phyloP scores from a whole-genome alignment of 2,329 filamentous ascomycete species.

The Ascocoryne sarcoides region DNA sequence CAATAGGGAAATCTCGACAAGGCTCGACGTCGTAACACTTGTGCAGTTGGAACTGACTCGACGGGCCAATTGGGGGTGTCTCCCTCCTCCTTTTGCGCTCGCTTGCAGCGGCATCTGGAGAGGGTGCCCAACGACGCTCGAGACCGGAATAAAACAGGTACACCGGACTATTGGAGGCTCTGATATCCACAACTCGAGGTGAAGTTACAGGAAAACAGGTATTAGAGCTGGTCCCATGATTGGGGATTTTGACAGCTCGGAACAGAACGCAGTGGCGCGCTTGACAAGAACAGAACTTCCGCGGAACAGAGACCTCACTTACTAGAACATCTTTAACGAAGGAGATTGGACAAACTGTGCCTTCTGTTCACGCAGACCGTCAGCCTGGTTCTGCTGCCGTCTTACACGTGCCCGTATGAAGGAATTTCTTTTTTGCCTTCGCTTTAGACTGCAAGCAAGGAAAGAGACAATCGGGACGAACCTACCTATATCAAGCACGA shows the following conservation, averaged over 20 bases:
- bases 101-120: slow-evolving; percentile 6
- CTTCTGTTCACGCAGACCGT: slow-evolving; percentile 44
- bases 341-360: slow-evolving; percentile 73
- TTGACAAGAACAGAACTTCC: not conserved
- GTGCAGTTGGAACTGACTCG: slow-evolving; percentile 12
- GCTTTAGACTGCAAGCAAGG: not conserved
- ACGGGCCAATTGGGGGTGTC: not conserved
- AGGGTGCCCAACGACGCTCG: not conserved
- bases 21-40: slow-evolving; percentile 9
- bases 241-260: not conserved
- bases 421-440: not conserved
- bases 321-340: slow-evolving; percentile 79
- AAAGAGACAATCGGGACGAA: slow-evolving; percentile 7
- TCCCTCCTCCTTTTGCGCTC: slow-evolving; percentile 1
- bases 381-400: slow-evolving; percentile 6
- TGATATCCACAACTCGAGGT: not conserved
- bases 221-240: slow-evolving; percentile 2
- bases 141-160: not conserved
- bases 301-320: slow-evolving; percentile 32
- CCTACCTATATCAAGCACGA: slow-evolving; percentile 30
- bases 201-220: not conserved
- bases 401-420: slow-evolving; percentile 14
- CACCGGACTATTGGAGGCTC: not conserved
- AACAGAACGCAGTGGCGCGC: not conserved
- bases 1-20: not conserved